These are phyloP conservation scores for Ophiosphaerella narmari DNA, from an alignment of 2,329 filamentous ascomycete genomes.

Conservation along the genomic window DNA sequence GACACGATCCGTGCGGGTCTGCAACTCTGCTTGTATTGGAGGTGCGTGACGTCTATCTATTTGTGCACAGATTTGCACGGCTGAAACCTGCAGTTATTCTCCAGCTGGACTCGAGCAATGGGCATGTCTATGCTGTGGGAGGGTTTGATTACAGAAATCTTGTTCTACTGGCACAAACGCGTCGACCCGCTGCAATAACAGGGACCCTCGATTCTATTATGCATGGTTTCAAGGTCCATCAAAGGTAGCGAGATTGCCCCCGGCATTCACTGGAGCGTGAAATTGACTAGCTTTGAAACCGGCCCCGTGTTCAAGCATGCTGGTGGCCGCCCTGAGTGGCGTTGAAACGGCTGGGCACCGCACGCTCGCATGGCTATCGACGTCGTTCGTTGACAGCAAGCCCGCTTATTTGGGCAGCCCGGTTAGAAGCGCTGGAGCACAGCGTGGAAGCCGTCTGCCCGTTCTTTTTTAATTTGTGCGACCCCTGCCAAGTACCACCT, in stretches of 20 bases:
- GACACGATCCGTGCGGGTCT: conserved; percentile 35
- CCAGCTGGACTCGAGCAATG: neutral
- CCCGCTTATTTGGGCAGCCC: conserved; percentile 7
- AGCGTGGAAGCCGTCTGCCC: conserved; percentile 11
- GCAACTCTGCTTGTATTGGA: conserved; percentile 28
- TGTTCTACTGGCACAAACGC: neutral
- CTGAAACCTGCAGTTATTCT: conserved; percentile 29
- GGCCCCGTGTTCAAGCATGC: conserved; percentile 25
- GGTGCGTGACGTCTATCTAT: conserved; percentile 27
- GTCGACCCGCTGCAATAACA: neutral
- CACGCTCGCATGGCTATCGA: conserved; percentile 12
- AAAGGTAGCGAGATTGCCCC: conserved; percentile 16
- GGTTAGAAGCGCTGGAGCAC: conserved; percentile 5
- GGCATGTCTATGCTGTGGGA: neutral
- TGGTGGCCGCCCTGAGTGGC: conserved; percentile 27
- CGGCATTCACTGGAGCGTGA: conserved; percentile 13
- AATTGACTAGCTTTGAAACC: conserved; percentile 17
- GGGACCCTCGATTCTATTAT: conserved; percentile 6
- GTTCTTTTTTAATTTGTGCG: conserved; percentile 20
- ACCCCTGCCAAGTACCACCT: conserved; percentile 27
- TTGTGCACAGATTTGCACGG: conserved; percentile 18
- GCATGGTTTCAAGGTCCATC: conserved; percentile 14
- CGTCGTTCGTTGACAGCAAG: conserved; percentile 15
- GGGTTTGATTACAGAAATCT: neutral
- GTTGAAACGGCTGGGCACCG: conserved; percentile 25